These are phyloP conservation scores for Suaeda aralocaspica DNA, from an alignment of 148 eudicot species.

Conservation along the genomic window DNA sequence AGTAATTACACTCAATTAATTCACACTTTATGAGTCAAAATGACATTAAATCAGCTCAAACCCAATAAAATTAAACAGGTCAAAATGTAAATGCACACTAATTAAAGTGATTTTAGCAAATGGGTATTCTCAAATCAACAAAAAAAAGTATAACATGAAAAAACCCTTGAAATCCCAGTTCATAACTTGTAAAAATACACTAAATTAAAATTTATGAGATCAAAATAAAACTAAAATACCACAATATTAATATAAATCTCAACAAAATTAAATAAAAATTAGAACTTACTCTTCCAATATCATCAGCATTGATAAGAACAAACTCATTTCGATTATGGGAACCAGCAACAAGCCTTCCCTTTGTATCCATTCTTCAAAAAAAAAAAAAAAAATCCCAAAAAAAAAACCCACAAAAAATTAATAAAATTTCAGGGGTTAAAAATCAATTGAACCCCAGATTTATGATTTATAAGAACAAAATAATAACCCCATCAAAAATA, in stretches of 20 bases:
- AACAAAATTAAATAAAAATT: not conserved
- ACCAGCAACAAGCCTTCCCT: slow-evolving; percentile 75
- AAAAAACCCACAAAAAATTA: slow-evolving; percentile 15
- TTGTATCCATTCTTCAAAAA: slow-evolving; percentile 47
- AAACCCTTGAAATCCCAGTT: slow-evolving; percentile 12
- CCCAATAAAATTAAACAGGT: not conserved
- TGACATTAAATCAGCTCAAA: slow-evolving; percentile 13
- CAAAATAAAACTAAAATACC: no score
- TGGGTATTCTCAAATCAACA: slow-evolving; percentile 6
- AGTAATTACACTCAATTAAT: slow-evolving; percentile 2
- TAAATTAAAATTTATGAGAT: no score
- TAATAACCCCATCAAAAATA: slow-evolving; percentile 5
- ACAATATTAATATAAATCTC: no score
- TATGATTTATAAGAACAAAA: not conserved
- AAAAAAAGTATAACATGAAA: not conserved
- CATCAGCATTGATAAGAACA: slow-evolving; percentile 80
- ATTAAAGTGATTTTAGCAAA: slow-evolving; percentile 21
- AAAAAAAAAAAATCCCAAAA: no score
- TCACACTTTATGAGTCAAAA: slow-evolving; percentile 18
- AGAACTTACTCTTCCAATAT: slow-evolving; percentile 51
- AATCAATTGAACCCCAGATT: slow-evolving; percentile 26
- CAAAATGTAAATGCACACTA: slow-evolving; percentile 11
- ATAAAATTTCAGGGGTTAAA: slow-evolving; percentile 3
- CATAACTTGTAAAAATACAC: not conserved
- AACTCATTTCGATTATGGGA: slow-evolving; percentile 77